Evolutionary conservation across 805 yeast genomes (phyloP), one percentile per base, ranked within the genome.

Genomic region (Candida railenensis): DNA sequence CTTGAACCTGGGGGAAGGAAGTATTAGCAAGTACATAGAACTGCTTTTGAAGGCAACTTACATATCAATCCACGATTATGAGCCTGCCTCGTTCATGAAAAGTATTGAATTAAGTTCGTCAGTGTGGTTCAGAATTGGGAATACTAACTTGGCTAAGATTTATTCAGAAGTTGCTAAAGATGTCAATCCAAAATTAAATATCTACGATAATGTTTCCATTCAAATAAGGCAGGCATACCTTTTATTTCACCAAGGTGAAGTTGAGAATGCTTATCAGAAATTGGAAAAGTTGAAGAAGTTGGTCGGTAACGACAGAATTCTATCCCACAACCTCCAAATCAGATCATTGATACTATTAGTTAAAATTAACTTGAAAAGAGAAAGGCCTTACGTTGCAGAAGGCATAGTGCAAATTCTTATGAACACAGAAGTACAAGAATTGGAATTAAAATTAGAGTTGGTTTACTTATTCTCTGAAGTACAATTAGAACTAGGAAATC

Each of bases 41-140:
- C 79, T 87, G 38, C 58, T 81, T 7, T 71, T 77, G 14, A 81
- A 82, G 53, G 79, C 87, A 0, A 66, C 72, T 2, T 82, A 76
- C 52, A 69, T 84, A 8, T 68, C 85, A 0, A 59, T 85, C 19
- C 77, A 77, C 53, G 79, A 77, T 46, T 69, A 66, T 32, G 61
- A 62, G 21, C 61, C 66, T 8, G 58, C 70, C 3, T 61, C 71
- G 25, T 76, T 80, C 50, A 65, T 76, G 33, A 72, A 76, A 34
- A 68, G 74, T 34, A 72, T 82, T 46, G 78, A 73, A 33, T 52
- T 78, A 39, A 58, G 67, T 2, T 67, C 78, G 1, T 59, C 76
- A 2, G 65, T 74, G 25, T 82, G 85, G 89, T 54, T 65, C 15
- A 63, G 82, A 46, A 67, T 76, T 14, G 87, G 88, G 0, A 67